Conservation (phyloP, 2,329 filamentous ascomycete genomes). For the Epichloe sylvatica region DNA sequence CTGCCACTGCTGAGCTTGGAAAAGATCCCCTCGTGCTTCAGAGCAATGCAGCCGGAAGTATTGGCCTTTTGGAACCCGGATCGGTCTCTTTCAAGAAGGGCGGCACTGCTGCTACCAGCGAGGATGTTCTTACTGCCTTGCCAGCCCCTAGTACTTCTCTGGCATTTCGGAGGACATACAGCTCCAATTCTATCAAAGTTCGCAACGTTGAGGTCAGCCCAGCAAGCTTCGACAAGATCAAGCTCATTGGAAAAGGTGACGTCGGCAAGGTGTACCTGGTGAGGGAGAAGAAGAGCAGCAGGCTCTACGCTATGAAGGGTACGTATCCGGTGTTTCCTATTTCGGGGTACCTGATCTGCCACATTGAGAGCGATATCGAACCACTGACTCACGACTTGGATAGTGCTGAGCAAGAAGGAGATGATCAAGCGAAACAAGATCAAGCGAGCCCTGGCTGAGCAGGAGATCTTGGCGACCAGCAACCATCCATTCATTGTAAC, state of each 20-base stretch:
- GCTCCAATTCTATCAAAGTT: slow-evolving; percentile 98
- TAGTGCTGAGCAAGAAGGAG: slow-evolving; percentile 97
- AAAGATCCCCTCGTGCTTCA: slow-evolving; percentile 57
- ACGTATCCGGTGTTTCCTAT: slow-evolving; percentile 12
- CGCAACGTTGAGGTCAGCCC: slow-evolving; percentile 93
- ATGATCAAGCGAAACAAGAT: slow-evolving; percentile 99
- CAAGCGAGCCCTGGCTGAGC: slow-evolving; percentile 91
- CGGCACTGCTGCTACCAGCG: slow-evolving; percentile 27
- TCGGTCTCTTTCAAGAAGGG: slow-evolving; percentile 17
- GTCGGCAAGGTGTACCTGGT: slow-evolving; percentile 98
- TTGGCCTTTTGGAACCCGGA: slow-evolving; percentile 15
- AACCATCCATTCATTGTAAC: slow-evolving; percentile 99
- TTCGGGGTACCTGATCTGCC: neutral
- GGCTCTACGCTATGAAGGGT: slow-evolving; percentile 99
- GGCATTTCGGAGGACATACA: slow-evolving; percentile 88
- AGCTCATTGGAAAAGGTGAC: slow-evolving; percentile 96
- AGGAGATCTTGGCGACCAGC: slow-evolving; percentile 94
- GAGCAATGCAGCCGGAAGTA: slow-evolving; percentile 25
- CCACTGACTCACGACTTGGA: neutral
- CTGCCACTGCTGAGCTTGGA: slow-evolving; percentile 71
- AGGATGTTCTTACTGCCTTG: slow-evolving; percentile 45
- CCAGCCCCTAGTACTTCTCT: slow-evolving; percentile 53
- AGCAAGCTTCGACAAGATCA: slow-evolving; percentile 97
- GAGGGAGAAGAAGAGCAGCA: slow-evolving; percentile 89
- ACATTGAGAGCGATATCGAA: neutral